phyloP scores from a whole-genome alignment of 768 basidiomycete species.

The Russula virescens region DNA sequence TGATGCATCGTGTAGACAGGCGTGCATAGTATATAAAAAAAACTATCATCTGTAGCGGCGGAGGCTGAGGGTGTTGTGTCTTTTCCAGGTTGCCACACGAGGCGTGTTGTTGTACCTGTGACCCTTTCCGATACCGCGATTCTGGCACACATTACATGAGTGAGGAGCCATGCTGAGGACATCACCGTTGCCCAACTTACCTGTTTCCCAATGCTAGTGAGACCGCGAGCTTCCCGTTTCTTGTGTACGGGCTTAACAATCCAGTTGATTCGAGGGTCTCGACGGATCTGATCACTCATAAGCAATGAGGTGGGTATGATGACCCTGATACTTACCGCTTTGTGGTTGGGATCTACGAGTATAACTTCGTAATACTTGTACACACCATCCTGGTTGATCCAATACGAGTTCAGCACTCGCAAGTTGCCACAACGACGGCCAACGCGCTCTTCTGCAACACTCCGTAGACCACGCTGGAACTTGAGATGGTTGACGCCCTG shows the following conservation, averaged over 20 bases:
- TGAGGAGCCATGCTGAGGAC: constrained; percentile 7
- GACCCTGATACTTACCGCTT: constrained; percentile 57
- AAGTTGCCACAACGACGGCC: constrained; percentile 94
- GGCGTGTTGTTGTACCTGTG: constrained; percentile 91
- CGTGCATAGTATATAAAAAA: constrained; percentile 22
- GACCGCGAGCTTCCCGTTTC: constrained; percentile 94
- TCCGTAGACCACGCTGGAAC: constrained; percentile 88
- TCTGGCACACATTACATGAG: constrained; percentile 41
- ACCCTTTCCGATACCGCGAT: constrained; percentile 96
- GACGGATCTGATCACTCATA: constrained; percentile 60
- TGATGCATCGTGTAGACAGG: constrained; percentile 13
- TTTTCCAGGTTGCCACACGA: constrained; percentile 89
- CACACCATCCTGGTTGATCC: constrained; percentile 98
- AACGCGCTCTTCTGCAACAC: constrained; percentile 96
- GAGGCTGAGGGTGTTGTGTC: constrained; percentile 94
- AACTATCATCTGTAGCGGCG: constrained; percentile 73
- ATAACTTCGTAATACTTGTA: constrained; percentile 99
- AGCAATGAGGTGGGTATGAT: constrained; percentile 15
- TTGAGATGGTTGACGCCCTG: constrained; percentile 99
- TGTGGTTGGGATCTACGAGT: constrained; percentile 92
- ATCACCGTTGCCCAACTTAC: constrained; percentile 36
- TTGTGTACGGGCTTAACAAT: constrained; percentile 98
- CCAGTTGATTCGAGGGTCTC: constrained; percentile 98
- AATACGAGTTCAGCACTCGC: constrained; percentile 97
- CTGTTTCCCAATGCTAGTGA: constrained; percentile 94